phyloP scores from a whole-genome alignment of 495 filamentous ascomycete genomes.

The Hypoxylon crocopeplum region DNA sequence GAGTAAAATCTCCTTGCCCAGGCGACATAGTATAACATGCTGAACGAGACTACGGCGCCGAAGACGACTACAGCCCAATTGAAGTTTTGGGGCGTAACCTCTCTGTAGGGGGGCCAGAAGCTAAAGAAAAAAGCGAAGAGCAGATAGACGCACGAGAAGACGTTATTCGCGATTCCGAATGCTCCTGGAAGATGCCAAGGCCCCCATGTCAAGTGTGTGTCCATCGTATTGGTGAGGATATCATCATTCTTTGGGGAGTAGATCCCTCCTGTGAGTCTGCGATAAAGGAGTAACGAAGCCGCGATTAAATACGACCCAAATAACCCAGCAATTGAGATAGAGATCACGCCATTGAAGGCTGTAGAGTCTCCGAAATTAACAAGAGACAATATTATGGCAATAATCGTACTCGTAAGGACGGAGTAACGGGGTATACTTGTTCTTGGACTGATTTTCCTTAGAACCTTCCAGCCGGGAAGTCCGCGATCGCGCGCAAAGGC shows the following conservation, averaged over 20 bases:
- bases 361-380: slow-evolving; percentile 58
- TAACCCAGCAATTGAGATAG: slow-evolving; percentile 49
- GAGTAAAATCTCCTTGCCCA: neutral
- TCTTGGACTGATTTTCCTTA: neutral
- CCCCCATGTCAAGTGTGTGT: slow-evolving; percentile 44
- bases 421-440: slow-evolving; percentile 44
- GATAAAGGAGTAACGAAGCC: slow-evolving; percentile 49
- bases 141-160: slow-evolving; percentile 36
- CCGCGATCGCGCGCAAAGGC: slow-evolving; percentile 61
- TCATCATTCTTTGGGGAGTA: slow-evolving; percentile 6
- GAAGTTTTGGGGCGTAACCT: slow-evolving; percentile 5
- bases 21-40: neutral
- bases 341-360: slow-evolving; percentile 58
- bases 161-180: slow-evolving; percentile 51
- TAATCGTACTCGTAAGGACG: slow-evolving; percentile 44
- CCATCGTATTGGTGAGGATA: slow-evolving; percentile 22
- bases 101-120: slow-evolving; percentile 9
- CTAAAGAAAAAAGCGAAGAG: slow-evolving; percentile 7
- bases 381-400: slow-evolving; percentile 52
- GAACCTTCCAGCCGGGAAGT: neutral
- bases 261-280: slow-evolving; percentile 35
- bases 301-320: slow-evolving; percentile 54
- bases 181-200: slow-evolving; percentile 50
- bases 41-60: neutral
- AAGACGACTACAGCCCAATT: slow-evolving; percentile 7